Evolutionary conservation across 2,329 filamentous ascomycete species (phyloP).

Genomic region (Mariannaea elegans): DNA sequence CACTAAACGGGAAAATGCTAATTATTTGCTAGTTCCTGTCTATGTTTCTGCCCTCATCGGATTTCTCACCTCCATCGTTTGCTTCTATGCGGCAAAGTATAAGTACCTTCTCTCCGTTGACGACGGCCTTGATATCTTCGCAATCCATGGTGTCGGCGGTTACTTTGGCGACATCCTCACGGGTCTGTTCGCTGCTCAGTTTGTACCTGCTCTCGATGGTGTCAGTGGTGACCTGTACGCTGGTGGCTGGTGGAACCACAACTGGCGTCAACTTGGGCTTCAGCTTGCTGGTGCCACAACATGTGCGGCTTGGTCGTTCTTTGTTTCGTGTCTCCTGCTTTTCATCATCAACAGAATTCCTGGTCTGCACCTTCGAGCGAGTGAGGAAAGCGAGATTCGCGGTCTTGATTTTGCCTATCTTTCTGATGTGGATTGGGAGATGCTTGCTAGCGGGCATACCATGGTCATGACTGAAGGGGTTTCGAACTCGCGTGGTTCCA

Average conservation of each 20-base stretch:
- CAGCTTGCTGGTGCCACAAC: slow-evolving; percentile 66
- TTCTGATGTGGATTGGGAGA: slow-evolving; percentile 39
- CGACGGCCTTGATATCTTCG: slow-evolving; percentile 68
- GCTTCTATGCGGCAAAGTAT: slow-evolving; percentile 56
- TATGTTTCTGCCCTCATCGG: slow-evolving; percentile 62
- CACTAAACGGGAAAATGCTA: neutral
- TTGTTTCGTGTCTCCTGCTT: slow-evolving; percentile 60
- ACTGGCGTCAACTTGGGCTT: slow-evolving; percentile 64
- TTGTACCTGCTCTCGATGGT: slow-evolving; percentile 62
- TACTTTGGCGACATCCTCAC: slow-evolving; percentile 65
- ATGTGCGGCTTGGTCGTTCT: slow-evolving; percentile 64
- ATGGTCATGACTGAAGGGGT: slow-evolving; percentile 31
- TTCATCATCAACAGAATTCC: slow-evolving; percentile 67
- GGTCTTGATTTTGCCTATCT: slow-evolving; percentile 57
- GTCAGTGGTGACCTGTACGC: slow-evolving; percentile 51
- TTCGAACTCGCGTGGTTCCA: slow-evolving; percentile 1
- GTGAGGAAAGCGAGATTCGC: slow-evolving; percentile 62
- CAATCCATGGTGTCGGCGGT: slow-evolving; percentile 67
- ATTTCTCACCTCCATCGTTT: slow-evolving; percentile 57
- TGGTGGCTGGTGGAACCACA: slow-evolving; percentile 60
- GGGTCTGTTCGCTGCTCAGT: slow-evolving; percentile 62
- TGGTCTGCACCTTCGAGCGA: slow-evolving; percentile 62
- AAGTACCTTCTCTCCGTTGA: slow-evolving; percentile 64
- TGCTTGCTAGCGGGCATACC: slow-evolving; percentile 25
- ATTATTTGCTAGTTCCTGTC: slow-evolving; percentile 50